A percentile compares a stretch with the other conserved stretches of the same genome.
Conservation (phyloP, 2,329 filamentous ascomycete species). For the Didymella pinodella region DNA sequence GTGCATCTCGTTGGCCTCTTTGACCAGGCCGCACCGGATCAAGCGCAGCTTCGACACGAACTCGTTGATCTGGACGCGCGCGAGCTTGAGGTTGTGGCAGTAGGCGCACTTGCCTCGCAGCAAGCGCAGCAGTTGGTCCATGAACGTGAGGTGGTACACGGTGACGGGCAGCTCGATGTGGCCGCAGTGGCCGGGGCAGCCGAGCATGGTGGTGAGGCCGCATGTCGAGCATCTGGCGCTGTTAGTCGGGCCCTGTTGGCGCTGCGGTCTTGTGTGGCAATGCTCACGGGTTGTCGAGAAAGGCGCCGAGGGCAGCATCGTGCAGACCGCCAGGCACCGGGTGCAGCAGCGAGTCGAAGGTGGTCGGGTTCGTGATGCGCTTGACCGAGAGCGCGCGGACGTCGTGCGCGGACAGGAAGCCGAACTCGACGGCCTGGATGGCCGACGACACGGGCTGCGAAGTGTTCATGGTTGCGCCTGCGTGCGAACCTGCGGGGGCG, state of each 20-base stretch:
- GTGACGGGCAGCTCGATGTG: constrained; percentile 94
- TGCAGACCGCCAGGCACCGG: constrained; percentile 91
- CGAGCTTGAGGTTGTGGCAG: constrained; percentile 84
- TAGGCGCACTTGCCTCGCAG: constrained; percentile 89
- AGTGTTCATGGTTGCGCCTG: constrained; percentile 52
- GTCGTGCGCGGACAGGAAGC: constrained; percentile 80
- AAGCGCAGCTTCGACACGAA: constrained; percentile 86
- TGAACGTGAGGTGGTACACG: constrained; percentile 95
- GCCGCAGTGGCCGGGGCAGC: constrained; percentile 90
- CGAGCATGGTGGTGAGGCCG: constrained; percentile 74
- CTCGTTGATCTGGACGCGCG: constrained; percentile 77
- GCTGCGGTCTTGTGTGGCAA: background rate
- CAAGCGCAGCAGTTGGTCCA: constrained; percentile 88
- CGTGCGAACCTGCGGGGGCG: constrained; percentile 15
- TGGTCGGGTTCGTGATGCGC: constrained; percentile 89
- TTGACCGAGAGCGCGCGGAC: constrained; percentile 91
- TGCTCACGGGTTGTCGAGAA: constrained; percentile 75
- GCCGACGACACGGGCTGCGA: constrained; percentile 81
- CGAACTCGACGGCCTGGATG: constrained; percentile 89
- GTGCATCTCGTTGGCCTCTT: constrained; percentile 66
- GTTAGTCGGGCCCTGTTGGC: background rate
- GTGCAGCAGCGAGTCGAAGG: constrained; percentile 92
- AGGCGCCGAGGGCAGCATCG: constrained; percentile 88
- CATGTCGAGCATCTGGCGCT: constrained; percentile 73
- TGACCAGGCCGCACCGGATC: constrained; percentile 81